These are phyloP conservation scores for Fremontodendron californicum DNA, from an alignment of 345 rosid genomes.

Conservation along the genomic window DNA sequence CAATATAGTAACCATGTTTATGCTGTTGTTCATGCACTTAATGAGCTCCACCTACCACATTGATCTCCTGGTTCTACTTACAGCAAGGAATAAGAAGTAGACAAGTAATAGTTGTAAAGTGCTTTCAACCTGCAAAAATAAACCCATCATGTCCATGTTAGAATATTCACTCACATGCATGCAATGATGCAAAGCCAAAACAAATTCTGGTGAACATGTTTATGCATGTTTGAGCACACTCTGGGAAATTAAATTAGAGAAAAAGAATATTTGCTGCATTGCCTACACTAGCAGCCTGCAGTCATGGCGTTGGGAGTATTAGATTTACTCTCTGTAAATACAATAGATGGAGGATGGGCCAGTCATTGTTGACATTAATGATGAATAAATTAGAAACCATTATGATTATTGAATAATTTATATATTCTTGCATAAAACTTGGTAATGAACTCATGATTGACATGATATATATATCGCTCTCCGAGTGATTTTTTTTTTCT, in stretches of 20 bases:
- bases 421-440: too few relatives aligned
- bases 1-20: not conserved
- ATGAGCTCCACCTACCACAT: not conserved
- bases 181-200: conserved; percentile 1
- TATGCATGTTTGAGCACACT: not conserved
- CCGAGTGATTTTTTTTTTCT: too few relatives aligned
- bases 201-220: not conserved
- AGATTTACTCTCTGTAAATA: not conserved
- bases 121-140: not conserved
- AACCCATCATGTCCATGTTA: conserved; percentile 8
- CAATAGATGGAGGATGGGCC: not conserved
- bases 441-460: too few relatives aligned
- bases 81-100: not conserved
- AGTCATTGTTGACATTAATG: too few relatives aligned
- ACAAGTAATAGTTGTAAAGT: conserved; percentile 4
- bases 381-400: too few relatives aligned
- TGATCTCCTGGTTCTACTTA: not conserved
- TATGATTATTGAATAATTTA: too few relatives aligned
- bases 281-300: not conserved
- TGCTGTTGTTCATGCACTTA: conserved; percentile 10
- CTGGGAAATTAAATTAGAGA: too few relatives aligned
- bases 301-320: not conserved
- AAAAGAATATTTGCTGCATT: conserved; percentile 8
- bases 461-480: too few relatives aligned
- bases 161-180: not conserved